Evolutionary conservation across 306 rosid genomes (phyloP).

Genomic region (Oemleria cerasiformis): DNA sequence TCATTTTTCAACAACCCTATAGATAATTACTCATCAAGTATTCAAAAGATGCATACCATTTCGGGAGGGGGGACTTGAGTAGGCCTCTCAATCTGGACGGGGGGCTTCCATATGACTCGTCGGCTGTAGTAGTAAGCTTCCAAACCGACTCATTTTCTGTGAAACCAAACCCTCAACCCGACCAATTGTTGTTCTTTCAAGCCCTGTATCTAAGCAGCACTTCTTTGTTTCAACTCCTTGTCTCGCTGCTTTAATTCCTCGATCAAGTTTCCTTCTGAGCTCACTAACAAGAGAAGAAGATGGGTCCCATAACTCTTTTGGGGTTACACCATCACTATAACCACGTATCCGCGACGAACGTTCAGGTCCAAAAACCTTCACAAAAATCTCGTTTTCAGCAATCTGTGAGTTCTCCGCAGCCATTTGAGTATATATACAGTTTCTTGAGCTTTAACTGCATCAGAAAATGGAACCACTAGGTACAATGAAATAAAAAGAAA

Average conservation of each 20-base stretch:
- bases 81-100: neutral
- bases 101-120: neutral
- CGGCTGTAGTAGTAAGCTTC: neutral
- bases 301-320: neutral
- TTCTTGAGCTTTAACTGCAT: slow-evolving; percentile 2
- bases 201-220: slow-evolving; percentile 6
- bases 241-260: slow-evolving; percentile 1
- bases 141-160: slow-evolving; percentile 9
- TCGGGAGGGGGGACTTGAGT: neutral
- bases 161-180: slow-evolving; percentile 16
- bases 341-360: neutral
- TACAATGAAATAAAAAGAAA: too few species aligned
- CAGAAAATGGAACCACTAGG: neutral
- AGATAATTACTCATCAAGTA: neutral
- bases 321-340: neutral
- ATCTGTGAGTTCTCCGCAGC: neutral
- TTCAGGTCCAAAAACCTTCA: slow-evolving; percentile 1
- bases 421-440: neutral
- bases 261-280: slow-evolving; percentile 3
- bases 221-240: neutral
- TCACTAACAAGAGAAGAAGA: slow-evolving; percentile 4
- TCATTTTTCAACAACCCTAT: neutral
- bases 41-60: neutral
- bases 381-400: neutral
- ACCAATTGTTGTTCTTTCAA: slow-evolving; percentile 11